Evolutionary conservation across 1,139 yeast species (phyloP).

Genomic region (Kluyveromyces sp.): DNA sequence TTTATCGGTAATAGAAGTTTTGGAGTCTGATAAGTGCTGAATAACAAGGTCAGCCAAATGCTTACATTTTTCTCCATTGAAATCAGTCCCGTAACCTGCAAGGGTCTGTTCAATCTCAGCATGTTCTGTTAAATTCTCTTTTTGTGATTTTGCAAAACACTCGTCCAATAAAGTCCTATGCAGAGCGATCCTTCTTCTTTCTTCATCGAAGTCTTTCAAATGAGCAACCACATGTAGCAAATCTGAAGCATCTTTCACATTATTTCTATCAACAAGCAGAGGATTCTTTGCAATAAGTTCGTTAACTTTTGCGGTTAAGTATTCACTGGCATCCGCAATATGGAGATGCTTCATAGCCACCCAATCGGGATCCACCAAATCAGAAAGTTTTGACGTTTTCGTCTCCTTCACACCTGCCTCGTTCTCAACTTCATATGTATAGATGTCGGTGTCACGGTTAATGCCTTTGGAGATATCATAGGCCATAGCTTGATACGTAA

Average conservation of each 20-base stretch:
- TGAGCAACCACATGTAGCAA: slow-evolving; percentile 62
- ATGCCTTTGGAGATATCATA: slow-evolving; percentile 50
- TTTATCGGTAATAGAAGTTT: slow-evolving; percentile 54
- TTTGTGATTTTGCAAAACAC: slow-evolving; percentile 47
- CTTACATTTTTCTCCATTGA: slow-evolving; percentile 62
- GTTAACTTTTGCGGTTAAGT: slow-evolving; percentile 52
- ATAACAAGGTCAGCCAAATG: slow-evolving; percentile 63
- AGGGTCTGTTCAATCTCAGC: slow-evolving; percentile 72
- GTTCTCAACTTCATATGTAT: slow-evolving; percentile 54
- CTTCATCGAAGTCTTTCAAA: slow-evolving; percentile 60
- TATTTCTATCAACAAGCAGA: slow-evolving; percentile 53
- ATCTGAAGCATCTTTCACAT: slow-evolving; percentile 55
- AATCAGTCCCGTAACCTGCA: slow-evolving; percentile 63
- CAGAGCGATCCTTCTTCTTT: slow-evolving; percentile 50
- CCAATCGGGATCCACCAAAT: slow-evolving; percentile 67
- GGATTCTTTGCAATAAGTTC: slow-evolving; percentile 72
- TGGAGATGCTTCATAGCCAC: slow-evolving; percentile 64
- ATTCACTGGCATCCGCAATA: slow-evolving; percentile 67
- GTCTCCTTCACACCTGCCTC: slow-evolving; percentile 49
- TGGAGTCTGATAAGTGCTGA: slow-evolving; percentile 47
- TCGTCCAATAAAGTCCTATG: slow-evolving; percentile 57
- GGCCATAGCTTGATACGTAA: slow-evolving; percentile 91
- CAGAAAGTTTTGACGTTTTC: slow-evolving; percentile 44
- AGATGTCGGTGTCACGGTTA: slow-evolving; percentile 43
- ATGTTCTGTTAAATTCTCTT: slow-evolving; percentile 50